These are phyloP conservation scores for Candida insectorum DNA, from an alignment of 805 yeast genomes.

Conservation along the genomic window DNA sequence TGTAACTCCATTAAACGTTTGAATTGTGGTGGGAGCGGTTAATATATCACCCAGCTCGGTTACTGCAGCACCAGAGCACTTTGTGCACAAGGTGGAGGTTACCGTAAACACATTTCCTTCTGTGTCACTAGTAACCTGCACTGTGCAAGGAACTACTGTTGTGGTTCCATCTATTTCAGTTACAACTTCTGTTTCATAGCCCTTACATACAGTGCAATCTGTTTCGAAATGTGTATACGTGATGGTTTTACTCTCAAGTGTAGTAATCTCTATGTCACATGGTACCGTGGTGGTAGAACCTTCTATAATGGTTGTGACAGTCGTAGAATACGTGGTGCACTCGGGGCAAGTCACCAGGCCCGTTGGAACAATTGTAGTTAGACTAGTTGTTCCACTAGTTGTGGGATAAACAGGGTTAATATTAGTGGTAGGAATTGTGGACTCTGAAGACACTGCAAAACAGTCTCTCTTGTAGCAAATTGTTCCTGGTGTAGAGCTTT, in stretches of 20 bases:
- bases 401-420: too few species aligned
- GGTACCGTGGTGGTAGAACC: constrained; percentile 1
- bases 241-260: constrained; percentile 1
- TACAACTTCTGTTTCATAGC: constrained; percentile 9
- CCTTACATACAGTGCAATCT: constrained; percentile 9
- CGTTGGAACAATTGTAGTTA: too few species aligned
- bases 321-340: constrained; percentile 14
- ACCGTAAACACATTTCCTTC: constrained; percentile 3
- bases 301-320: constrained; percentile 2
- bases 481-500: too few species aligned
- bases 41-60: too few species aligned
- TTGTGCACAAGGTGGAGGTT: neutral
- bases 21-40: too few species aligned
- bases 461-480: too few species aligned
- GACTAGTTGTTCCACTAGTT: too few species aligned
- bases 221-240: constrained; percentile 1
- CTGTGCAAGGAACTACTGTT: constrained; percentile 11
- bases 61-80: too few species aligned
- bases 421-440: too few species aligned
- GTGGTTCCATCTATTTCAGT: constrained; percentile 5
- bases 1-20: neutral
- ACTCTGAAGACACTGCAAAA: too few species aligned
- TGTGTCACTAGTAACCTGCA: constrained; percentile 5
- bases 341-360: too few species aligned
- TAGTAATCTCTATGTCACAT: too few species aligned